Percentiles rank a stretch among this genome's conserved stretches.
Conservation (phyloP, 2,329 filamentous ascomycete genomes). For the Pseudogymnoascus sp. region DNA sequence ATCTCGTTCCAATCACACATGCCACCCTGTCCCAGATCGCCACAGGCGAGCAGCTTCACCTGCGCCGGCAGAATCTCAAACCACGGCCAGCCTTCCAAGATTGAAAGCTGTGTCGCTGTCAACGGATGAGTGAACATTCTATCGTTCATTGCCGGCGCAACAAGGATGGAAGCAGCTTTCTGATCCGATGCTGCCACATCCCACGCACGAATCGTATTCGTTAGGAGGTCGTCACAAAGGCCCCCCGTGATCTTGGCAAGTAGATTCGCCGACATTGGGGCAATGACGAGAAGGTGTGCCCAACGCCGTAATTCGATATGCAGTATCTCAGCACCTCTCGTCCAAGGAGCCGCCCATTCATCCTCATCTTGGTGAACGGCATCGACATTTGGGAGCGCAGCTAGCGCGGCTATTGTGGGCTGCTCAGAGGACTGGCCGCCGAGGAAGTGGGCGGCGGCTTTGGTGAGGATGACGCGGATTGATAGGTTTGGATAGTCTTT, state of each 20-base stretch:
- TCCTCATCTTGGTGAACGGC: constrained; percentile 76
- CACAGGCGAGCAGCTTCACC: constrained; percentile 49
- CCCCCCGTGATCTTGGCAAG: constrained; percentile 79
- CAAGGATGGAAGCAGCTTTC: constrained; percentile 60
- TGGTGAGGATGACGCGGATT: constrained; percentile 78
- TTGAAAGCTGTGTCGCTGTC: constrained; percentile 63
- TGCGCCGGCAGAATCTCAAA: constrained; percentile 68
- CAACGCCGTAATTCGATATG: constrained; percentile 84
- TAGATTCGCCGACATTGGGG: constrained; percentile 76
- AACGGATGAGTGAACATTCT: constrained; percentile 86
- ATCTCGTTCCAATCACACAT: constrained; percentile 80
- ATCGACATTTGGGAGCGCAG: constrained; percentile 63
- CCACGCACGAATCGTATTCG: constrained; percentile 76
- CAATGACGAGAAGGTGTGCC: constrained; percentile 75
- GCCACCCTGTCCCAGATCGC: constrained; percentile 60
- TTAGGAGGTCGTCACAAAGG: constrained; percentile 70
- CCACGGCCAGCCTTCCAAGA: constrained; percentile 76
- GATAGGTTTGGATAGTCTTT: constrained; percentile 48
- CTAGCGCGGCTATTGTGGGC: constrained; percentile 57
- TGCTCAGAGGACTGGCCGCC: constrained; percentile 71
- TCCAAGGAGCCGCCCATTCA: constrained; percentile 78
- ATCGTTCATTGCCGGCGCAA: constrained; percentile 81
- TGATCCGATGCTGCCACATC: constrained; percentile 58
- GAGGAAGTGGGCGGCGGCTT: constrained; percentile 69
- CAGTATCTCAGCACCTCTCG: constrained; percentile 69